Base-by-base conservation (phyloP, 257 asterid species). In the Paulownia fortunei region DNA sequence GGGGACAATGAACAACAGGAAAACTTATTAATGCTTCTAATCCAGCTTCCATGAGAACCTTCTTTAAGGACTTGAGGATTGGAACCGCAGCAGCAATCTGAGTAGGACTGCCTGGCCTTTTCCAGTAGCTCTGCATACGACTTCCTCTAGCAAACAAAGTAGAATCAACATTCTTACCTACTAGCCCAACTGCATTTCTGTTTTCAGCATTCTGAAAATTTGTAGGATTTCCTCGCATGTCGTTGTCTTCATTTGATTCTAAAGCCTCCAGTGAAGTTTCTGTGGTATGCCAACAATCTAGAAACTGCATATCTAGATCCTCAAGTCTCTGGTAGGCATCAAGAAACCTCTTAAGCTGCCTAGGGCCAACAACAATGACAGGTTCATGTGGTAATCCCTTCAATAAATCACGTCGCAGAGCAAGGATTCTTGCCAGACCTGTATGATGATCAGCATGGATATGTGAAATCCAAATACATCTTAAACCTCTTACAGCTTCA, bases 401-500 rank as follows among this genome's bases (percentile, higher is more conserved):
- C 80, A 96, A 74, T 78, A 96, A 82, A 56, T 92, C 87, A 1
- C 92, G 91, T 58, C 97, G 83, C 7, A 85, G 92, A 37, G 99
- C 87, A 39, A 96, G 96, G 81, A 96, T 90, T 88, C 99, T 86
- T 21, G 98, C 99, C 8, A 96, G 94, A 37, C 99, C 98, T 0
- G 98, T 89, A 70, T 96, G 99, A 73, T 96, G 99, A 85, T 96
- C 98, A 7, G 98, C 99, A 26, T 96, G 99, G 66, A 96, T 96
- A 81, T 96, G 99, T 39, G 99, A 96, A 73, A 96, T 93, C 99
- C 98, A 96, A 49, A 96, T 89, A 46, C 94, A 96, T 82, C 80
- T 89, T 77, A 96, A 81, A 39, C 89, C 86, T 87, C 81, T 86
- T 15, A 96, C 83, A 67, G 90, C 94, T 46, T 92, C 96, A 21